Conservation (phyloP, 768 basidiomycete genomes). For the Kwoniella mangroviensis region DNA sequence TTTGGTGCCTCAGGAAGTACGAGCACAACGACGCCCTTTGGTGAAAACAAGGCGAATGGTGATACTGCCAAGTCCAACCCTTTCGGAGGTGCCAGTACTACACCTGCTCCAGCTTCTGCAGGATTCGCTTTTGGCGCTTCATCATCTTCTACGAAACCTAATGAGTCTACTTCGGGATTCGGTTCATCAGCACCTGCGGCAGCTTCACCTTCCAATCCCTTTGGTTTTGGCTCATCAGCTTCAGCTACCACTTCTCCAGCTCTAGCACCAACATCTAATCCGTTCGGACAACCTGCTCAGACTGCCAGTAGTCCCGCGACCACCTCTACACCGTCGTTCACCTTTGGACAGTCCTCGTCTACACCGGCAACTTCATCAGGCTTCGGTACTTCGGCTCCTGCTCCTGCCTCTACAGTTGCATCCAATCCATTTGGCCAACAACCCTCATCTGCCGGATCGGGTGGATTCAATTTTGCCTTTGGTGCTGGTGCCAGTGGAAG, state of each 20-base stretch:
- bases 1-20: conserved; percentile 17
- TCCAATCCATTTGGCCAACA: conserved; percentile 23
- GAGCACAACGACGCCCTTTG: conserved; percentile 9
- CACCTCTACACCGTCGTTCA: conserved; percentile 10
- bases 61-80: conserved; percentile 22
- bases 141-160: conserved; percentile 1
- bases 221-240: conserved; percentile 15
- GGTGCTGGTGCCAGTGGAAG: conserved; percentile 13
- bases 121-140: conserved; percentile 21
- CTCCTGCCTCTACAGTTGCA: conserved; percentile 5
- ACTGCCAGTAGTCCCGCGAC: conserved; percentile 13
- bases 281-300: conserved; percentile 23
- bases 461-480: conserved; percentile 21
- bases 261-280: conserved; percentile 22
- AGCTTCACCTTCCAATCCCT: conserved; percentile 21
- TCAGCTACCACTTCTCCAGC: conserved; percentile 11
- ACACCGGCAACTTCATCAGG: conserved; percentile 4
- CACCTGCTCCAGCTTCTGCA: conserved; percentile 21
- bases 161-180: conserved; percentile 8
- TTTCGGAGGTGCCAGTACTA: conserved; percentile 8
- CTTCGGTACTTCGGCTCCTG: conserved; percentile 9
- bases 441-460: conserved; percentile 3
- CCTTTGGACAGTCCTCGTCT: conserved; percentile 13
- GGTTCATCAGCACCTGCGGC: conserved; percentile 6
- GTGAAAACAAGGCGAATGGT: neutral